Evolutionary conservation across 2,329 filamentous ascomycete genomes (phyloP).

Genomic region (Colletotrichum sp.): DNA sequence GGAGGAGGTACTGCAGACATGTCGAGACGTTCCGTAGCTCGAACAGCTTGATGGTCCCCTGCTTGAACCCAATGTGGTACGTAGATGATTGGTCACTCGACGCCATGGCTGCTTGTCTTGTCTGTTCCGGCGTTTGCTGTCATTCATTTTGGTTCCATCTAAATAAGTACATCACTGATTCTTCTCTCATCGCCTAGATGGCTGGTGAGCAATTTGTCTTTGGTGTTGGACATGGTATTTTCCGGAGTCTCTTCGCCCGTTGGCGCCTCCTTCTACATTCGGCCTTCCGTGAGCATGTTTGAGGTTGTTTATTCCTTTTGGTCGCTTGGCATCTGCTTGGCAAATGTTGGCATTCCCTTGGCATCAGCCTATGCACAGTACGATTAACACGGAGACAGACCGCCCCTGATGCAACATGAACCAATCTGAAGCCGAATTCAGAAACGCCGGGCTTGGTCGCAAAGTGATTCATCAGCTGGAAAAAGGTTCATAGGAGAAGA

Average conservation of each 20-base stretch:
- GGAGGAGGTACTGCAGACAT: slow-evolving; percentile 30
- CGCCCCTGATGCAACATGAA: not conserved
- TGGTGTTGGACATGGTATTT: not conserved
- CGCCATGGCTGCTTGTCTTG: not conserved
- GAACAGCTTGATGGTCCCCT: slow-evolving; percentile 4
- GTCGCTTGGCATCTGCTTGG: not conserved
- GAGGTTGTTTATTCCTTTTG: not conserved
- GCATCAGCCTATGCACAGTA: not conserved
- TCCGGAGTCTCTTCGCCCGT: not conserved
- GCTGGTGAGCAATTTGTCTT: not conserved
- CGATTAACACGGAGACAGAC: not conserved
- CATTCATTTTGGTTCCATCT: not conserved
- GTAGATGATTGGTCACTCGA: not conserved
- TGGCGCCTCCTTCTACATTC: not conserved
- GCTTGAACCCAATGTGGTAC: slow-evolving; percentile 13
- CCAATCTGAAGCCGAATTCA: not conserved
- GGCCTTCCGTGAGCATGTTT: not conserved
- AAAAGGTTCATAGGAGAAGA: not conserved
- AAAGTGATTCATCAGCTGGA: not conserved
- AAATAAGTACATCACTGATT: not conserved
- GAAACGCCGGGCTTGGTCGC: not conserved
- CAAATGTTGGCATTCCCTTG: not conserved
- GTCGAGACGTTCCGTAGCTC: slow-evolving; percentile 10
- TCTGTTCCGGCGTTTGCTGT: not conserved
- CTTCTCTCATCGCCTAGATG: not conserved